Evolutionary conservation across 2,329 filamentous ascomycete genomes (phyloP), one percentile per base, ranked within the genome.

Genomic region (Tothia fuscella): DNA sequence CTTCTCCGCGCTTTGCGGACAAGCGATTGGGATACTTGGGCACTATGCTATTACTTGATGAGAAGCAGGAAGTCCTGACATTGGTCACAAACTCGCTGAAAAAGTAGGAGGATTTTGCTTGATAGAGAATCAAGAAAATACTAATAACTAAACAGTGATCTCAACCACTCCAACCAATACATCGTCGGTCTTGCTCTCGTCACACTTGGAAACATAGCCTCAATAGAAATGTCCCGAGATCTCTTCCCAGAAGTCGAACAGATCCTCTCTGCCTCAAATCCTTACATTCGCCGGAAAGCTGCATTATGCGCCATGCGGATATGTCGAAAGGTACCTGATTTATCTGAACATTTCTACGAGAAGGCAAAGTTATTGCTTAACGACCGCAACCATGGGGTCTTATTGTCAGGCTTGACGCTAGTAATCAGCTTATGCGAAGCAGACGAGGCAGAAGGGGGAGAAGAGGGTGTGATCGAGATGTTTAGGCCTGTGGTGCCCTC

Each of bases 241-340:
- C 70, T 98, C 16, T 98, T 98, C 61, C 77, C 87, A 51, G 89
- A 98, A 70, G 84, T 98, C 59, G 93, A 98, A 63, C 84, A 75
- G 47, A 78, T 96, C 37, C 69, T 98, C 49, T 82, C 87, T 31
- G 95, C 88, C 37, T 81, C 87, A 41, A 98, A 98, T 60, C 91
- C 91, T n/a, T 98, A 98, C 59, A 95, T 98, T 57, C 77, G 91
- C 53, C 78, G 91, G 52, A 98, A 98, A 68, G 91, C 91, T 14
- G 91, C 91, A 3, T 73, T 98, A n/a, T 98, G 91, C 64, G 91
- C 91, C 38, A 98, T 98, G 91, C 78, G 88, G 50, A 95, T 98
- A 71, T 95, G 88, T 66, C 82, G 87, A 53, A 98, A 98, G 63
- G 91, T 98, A 9, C 91, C 93, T 5, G 91, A 98, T 60, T 67